Base-by-base conservation (phyloP, 208 protist genomes). In the Leishmania aethiopica region DNA sequence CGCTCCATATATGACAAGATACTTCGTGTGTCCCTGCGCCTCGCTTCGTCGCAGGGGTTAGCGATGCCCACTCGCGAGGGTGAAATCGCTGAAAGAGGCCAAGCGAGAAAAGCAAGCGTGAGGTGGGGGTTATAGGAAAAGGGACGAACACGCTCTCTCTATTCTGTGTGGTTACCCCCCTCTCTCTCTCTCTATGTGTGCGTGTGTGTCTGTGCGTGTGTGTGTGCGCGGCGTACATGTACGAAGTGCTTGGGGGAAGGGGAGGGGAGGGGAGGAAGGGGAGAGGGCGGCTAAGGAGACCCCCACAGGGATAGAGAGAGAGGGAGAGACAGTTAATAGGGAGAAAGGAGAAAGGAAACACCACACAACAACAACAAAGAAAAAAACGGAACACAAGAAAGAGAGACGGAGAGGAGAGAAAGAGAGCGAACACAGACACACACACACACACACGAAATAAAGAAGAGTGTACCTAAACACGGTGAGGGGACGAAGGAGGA, bases 371-470 rank as follows among this genome's bases (percentile, higher is more conserved):
- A 74, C 45, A 49, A n/a, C n/a, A n/a, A n/a, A n/a, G n/a, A n/a
- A n/a, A 11, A 55, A 35, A 22, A 74, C 15, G 3, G 47, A 55
- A 42, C 10, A 51, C 42, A 17, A 42, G n/a, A 37, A n/a, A 57
- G 37, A 72, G 37, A 35, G 45, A 32, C 28, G 7, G 69, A 51
- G 42, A 32, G 25, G 69, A 35, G 42, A 32, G 25, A 74, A 22
- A 74, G 7, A 37, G 10, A 74, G 37, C 53, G 35, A 32, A 45
- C 37, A 0, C 73, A n/a, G n/a, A 64, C 28, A 77, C 73, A 64
- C n/a, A 77, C 51, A 77, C 66, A 73, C 72, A 57, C 2, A 67
- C 51, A 83, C 32, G 75, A 5, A 64, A n/a, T 7, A 37, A 28
- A 40, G 47, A 35, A 75, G 25, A 10, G 32, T 4, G 17, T 19